phyloP scores from a whole-genome alignment of 352 stramenopile genomes.

The Pythium plurisporium region DNA sequence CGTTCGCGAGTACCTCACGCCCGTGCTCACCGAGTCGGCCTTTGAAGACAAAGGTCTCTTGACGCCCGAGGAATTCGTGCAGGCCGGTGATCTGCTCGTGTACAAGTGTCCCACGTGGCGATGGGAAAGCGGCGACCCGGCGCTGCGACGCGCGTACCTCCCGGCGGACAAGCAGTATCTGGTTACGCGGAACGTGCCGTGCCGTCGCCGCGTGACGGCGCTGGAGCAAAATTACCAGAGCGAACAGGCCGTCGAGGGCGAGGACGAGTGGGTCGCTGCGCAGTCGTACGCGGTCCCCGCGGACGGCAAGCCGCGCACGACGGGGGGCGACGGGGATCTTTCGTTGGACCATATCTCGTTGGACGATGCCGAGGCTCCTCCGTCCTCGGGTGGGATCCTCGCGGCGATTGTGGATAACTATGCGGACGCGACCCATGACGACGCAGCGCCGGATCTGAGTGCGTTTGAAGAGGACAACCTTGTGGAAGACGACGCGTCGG shows the following conservation, averaged over 20 bases:
- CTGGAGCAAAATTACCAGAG: constrained; percentile 74
- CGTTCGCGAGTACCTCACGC: constrained; percentile 85
- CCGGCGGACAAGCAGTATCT: constrained; percentile 87
- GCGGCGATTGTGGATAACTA: constrained; percentile 73
- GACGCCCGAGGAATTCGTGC: constrained; percentile 96
- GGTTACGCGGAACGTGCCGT: constrained; percentile 88
- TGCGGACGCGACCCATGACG: neutral
- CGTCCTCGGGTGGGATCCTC: constrained; percentile 35
- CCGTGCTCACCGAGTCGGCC: constrained; percentile 88
- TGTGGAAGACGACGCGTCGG: constrained; percentile 61
- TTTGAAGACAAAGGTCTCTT: constrained; percentile 94
- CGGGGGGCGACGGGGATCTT: constrained; percentile 25
- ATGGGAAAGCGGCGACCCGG: constrained; percentile 82
- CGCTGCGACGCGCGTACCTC: constrained; percentile 55
- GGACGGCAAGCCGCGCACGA: neutral
- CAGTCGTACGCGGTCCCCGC: constrained; percentile 58
- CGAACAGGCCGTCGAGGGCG: constrained; percentile 65
- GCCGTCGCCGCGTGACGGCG: constrained; percentile 66
- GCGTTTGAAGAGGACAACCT: constrained; percentile 78
- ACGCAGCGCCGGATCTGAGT: constrained; percentile 41
- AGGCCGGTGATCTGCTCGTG: constrained; percentile 93
- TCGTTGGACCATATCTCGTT: constrained; percentile 64
- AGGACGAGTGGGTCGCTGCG: constrained; percentile 90
- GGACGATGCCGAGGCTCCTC: constrained; percentile 12
- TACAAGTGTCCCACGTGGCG: constrained; percentile 96